A percentile compares a stretch with the other conserved stretches of the same genome.
Evolutionary conservation across 1,284 basidiomycete genomes (phyloP).

Genomic region (Cutaneotrichosporon sp.): DNA sequence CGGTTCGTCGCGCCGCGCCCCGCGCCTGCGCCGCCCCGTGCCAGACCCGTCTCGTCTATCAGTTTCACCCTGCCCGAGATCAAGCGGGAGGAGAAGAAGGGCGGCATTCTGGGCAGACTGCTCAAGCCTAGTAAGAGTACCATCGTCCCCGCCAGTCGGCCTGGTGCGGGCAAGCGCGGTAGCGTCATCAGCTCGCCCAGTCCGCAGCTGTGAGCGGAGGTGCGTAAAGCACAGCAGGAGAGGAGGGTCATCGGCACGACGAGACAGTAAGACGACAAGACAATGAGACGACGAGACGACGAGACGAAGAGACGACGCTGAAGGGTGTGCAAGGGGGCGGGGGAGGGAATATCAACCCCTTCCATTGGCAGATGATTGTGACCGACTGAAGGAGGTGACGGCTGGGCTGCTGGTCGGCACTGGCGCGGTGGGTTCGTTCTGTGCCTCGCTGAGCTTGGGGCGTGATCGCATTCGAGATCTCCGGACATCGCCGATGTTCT

Average conservation of each 20-base stretch:
- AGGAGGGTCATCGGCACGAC: not conserved
- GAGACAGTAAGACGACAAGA: not conserved
- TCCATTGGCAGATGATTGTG: no score
- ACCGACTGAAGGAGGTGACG: no score
- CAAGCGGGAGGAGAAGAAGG: not conserved
- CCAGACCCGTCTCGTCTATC: not conserved
- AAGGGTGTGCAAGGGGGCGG: no score
- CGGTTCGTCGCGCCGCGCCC: conserved; percentile 12
- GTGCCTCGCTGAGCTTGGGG: no score
- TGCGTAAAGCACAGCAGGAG: not conserved
- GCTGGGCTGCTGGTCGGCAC: no score
- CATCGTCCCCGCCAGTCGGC: not conserved
- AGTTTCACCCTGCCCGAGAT: conserved; percentile 2
- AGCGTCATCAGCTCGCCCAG: conserved; percentile 1
- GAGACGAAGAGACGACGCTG: no score
- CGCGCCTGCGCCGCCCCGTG: conserved; percentile 10
- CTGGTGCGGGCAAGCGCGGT: not conserved
- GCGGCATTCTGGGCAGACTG: not conserved
- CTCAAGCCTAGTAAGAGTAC: not conserved
- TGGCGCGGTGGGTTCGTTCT: no score
- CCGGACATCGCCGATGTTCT: no score
- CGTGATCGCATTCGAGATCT: no score
- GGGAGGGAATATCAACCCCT: no score
- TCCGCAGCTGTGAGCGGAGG: not conserved
- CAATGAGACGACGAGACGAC: no score